phyloP scores from a whole-genome alignment of 1,284 basidiomycete genomes.

The Fomitopsis palustris region DNA sequence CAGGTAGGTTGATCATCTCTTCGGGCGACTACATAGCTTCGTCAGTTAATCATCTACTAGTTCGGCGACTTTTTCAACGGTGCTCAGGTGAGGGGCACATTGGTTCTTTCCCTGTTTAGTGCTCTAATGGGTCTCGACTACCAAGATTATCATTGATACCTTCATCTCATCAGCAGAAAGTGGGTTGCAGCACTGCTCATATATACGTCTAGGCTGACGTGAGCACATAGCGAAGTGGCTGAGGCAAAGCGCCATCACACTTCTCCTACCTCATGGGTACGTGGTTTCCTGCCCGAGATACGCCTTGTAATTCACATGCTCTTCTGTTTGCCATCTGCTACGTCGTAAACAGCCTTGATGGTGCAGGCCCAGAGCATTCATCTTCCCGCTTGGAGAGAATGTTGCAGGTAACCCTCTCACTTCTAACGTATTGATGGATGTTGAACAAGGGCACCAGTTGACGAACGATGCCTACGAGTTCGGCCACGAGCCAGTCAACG shows the following conservation, averaged over 20 bases:
- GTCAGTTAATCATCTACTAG: conserved; percentile 27
- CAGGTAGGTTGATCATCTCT: too few relatives aligned
- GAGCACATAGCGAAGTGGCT: conserved; percentile 81
- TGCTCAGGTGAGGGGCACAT: conserved; percentile 49
- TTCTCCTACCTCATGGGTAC: conserved; percentile 77
- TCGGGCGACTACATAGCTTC: too few relatives aligned
- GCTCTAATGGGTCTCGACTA: conserved; percentile 16
- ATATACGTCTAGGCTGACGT: not conserved
- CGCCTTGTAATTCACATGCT: too few relatives aligned
- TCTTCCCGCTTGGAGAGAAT: conserved; percentile 83
- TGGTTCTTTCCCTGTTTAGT: not conserved
- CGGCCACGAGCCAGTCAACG: conserved; percentile 41
- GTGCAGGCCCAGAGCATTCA: conserved; percentile 90
- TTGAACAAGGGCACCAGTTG: conserved; percentile 38
- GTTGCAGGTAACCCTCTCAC: conserved; percentile 56
- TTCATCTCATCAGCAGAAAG: conserved; percentile 83
- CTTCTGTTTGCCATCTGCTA: not conserved
- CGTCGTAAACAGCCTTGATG: conserved; percentile 55
- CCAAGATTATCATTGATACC: conserved; percentile 85
- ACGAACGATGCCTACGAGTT: conserved; percentile 62
- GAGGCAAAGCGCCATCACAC: conserved; percentile 85
- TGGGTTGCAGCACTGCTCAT: conserved; percentile 32
- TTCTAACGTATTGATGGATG: not conserved
- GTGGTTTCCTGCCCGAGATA: conserved; percentile 1
- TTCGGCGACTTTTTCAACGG: conserved; percentile 94